These are phyloP conservation scores for Pleurotus pulmonarius DNA, from an alignment of 768 basidiomycete species.

Conservation along the genomic window DNA sequence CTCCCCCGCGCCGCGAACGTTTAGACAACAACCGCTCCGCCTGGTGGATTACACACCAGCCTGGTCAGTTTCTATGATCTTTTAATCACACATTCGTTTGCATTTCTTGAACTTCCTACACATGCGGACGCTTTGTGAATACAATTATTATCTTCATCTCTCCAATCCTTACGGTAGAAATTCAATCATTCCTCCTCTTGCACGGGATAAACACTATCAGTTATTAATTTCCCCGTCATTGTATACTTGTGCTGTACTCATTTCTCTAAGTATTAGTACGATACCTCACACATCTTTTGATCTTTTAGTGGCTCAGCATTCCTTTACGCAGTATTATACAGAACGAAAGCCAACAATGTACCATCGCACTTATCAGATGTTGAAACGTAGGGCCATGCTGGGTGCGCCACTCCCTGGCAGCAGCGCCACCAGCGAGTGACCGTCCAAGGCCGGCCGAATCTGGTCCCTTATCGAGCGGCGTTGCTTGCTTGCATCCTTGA, in stretches of 20 bases:
- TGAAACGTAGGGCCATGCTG: constrained; percentile 1
- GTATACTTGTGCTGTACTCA: neutral
- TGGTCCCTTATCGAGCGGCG: constrained; percentile 5
- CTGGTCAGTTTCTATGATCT: constrained; percentile 4
- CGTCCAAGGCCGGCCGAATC: constrained; percentile 3
- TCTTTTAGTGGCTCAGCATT: neutral
- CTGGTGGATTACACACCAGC: constrained; percentile 6
- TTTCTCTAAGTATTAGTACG: neutral
- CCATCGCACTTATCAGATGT: neutral
- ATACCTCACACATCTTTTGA: neutral
- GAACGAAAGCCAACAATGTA: neutral
- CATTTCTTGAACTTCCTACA: constrained; percentile 4
- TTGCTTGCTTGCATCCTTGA: constrained; percentile 4
- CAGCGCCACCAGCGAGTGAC: constrained; percentile 9
- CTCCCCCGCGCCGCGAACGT: neutral
- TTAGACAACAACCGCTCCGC: neutral
- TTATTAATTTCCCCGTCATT: neutral
- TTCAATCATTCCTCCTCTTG: neutral
- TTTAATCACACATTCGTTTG: constrained; percentile 1
- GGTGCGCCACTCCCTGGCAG: constrained; percentile 5
- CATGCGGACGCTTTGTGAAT: constrained; percentile 2
- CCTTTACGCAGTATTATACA: neutral
- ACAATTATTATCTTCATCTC: constrained; percentile 2
- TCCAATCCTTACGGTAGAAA: constrained; percentile 5
- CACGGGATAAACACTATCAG: neutral